Conservation (phyloP, 1,139 yeast species). For the Yamadazyma trypodendri region DNA sequence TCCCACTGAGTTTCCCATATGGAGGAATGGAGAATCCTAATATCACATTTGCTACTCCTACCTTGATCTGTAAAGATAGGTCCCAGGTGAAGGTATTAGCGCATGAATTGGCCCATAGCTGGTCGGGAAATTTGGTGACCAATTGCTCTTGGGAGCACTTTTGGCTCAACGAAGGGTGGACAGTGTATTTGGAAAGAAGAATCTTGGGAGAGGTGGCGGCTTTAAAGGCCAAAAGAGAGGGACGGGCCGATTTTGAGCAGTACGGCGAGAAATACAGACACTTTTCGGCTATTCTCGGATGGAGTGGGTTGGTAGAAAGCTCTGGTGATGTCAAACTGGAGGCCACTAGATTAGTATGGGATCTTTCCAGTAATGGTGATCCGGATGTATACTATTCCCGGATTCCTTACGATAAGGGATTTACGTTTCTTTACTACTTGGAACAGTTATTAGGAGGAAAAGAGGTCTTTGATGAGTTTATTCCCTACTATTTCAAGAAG, state of each 20-base stretch:
- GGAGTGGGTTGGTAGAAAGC: slow-evolving; percentile 28
- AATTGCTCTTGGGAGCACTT: slow-evolving; percentile 40
- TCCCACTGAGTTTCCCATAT: slow-evolving; percentile 37
- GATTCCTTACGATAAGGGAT: slow-evolving; percentile 39
- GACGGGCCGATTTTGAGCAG: slow-evolving; percentile 18
- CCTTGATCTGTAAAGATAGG: slow-evolving; percentile 33
- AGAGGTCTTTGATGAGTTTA: slow-evolving; percentile 29
- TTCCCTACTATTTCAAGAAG: slow-evolving; percentile 31
- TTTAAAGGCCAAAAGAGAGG: slow-evolving; percentile 22
- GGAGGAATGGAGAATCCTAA: slow-evolving; percentile 45
- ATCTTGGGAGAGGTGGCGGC: slow-evolving; percentile 33
- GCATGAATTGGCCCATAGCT: slow-evolving; percentile 40
- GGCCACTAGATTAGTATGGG: slow-evolving; percentile 29
- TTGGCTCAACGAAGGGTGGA: slow-evolving; percentile 43
- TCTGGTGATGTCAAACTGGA: slow-evolving; percentile 19
- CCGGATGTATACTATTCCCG: slow-evolving; percentile 38
- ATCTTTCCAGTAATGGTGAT: slow-evolving; percentile 23
- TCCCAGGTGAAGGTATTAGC: slow-evolving; percentile 38
- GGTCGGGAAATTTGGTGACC: slow-evolving; percentile 40
- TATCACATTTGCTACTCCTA: slow-evolving; percentile 38
- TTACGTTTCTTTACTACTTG: slow-evolving; percentile 29
- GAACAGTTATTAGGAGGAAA: slow-evolving; percentile 29
- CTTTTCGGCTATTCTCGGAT: slow-evolving; percentile 31
- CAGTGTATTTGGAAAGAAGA: slow-evolving; percentile 37
- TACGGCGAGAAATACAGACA: slow-evolving; percentile 34